These are phyloP conservation scores for Sugiyamaella smithiae DNA, from an alignment of 805 yeast genomes.

Conservation along the genomic window DNA sequence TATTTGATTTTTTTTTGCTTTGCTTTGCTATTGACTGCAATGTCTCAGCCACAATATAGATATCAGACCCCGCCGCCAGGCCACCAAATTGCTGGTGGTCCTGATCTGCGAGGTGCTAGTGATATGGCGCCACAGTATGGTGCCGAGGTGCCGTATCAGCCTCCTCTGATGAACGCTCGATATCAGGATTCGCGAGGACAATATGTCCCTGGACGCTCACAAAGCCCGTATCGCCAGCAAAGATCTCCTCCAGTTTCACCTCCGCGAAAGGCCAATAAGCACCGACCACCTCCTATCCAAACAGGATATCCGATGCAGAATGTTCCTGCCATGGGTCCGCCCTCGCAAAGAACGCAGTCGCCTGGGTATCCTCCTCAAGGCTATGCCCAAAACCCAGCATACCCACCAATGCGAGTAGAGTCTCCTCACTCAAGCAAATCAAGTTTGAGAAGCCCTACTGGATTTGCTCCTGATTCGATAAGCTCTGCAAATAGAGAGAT, in stretches of 20 bases:
- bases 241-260: conserved; percentile 3
- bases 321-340: neutral
- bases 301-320: neutral
- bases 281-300: conserved; percentile 1
- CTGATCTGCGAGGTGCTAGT: too few species aligned
- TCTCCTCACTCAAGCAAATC: neutral
- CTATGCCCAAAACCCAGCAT: neutral
- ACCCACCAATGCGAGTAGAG: neutral
- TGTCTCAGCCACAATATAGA: too few species aligned
- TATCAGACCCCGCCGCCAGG: too few species aligned
- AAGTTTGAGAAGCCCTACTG: conserved; percentile 1
- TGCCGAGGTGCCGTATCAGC: too few species aligned
- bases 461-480: neutral
- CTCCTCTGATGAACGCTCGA: conserved; percentile 15
- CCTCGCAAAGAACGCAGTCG: neutral
- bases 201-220: conserved; percentile 8
- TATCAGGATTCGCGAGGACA: conserved; percentile 12
- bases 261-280: conserved; percentile 3
- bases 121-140: too few species aligned
- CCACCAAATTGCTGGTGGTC: too few species aligned
- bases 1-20: too few species aligned
- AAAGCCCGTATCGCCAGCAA: conserved; percentile 4
- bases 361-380: conserved; percentile 5
- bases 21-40: too few species aligned
- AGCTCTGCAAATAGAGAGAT: neutral